These are phyloP conservation scores for Talaromyces sp. DNA, from an alignment of 2,329 filamentous ascomycete species.

Conservation along the genomic window DNA sequence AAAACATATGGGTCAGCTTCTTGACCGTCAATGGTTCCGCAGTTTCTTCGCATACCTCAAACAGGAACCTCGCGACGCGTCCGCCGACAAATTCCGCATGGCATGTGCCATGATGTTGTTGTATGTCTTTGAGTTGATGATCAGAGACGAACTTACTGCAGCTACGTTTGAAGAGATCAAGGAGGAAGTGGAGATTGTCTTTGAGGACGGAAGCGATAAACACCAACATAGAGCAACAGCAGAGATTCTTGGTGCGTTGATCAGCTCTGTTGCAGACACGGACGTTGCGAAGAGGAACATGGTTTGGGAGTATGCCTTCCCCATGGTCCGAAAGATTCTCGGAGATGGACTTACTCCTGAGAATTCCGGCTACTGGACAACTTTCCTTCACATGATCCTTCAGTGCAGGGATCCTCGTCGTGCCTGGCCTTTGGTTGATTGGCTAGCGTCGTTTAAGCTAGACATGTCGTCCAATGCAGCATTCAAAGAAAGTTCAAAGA, in stretches of 20 bases:
- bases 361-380: conserved; percentile 91
- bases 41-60: conserved; percentile 91
- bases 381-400: conserved; percentile 82
- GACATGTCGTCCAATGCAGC: conserved; percentile 95
- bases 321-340: conserved; percentile 78
- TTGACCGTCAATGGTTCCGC: conserved; percentile 80
- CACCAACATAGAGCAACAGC: conserved; percentile 95
- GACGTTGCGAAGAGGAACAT: conserved; percentile 65
- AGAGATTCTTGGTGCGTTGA: conserved; percentile 82
- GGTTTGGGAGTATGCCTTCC: conserved; percentile 86
- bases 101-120: conserved; percentile 80
- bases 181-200: conserved; percentile 69
- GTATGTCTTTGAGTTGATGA: conserved; percentile 84
- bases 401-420: conserved; percentile 86
- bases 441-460: conserved; percentile 75
- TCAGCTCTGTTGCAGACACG: conserved; percentile 75
- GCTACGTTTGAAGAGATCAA: conserved; percentile 85
- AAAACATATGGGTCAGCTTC: conserved; percentile 69
- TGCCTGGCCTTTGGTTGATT: conserved; percentile 77
- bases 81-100: conserved; percentile 82
- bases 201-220: conserved; percentile 90
- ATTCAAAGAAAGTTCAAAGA: conserved; percentile 97
- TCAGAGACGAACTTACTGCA: conserved; percentile 65
- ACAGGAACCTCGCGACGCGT: conserved; percentile 82
- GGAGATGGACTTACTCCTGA: conserved; percentile 91